Conservation (phyloP, 257 asterid species). For the Echites panduratus region DNA sequence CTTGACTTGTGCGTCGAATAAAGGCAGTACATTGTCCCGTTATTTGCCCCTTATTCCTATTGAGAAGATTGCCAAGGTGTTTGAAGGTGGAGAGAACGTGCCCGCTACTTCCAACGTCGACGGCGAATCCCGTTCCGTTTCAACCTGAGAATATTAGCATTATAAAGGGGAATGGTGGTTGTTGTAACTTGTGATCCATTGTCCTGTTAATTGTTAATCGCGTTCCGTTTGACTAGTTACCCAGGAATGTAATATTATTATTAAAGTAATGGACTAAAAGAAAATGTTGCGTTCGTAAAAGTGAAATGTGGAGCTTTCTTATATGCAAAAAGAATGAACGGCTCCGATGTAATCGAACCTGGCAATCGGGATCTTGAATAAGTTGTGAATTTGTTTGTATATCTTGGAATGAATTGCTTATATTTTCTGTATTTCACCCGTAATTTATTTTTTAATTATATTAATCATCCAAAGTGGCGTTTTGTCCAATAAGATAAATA, state of each 20-base stretch:
- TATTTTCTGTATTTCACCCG: too few species aligned
- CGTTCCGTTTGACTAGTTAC: too few species aligned
- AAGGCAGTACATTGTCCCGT: constrained; percentile 40
- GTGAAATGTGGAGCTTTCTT: too few species aligned
- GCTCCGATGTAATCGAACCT: too few species aligned
- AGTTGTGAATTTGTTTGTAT: too few species aligned
- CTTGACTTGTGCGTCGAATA: constrained; percentile 33
- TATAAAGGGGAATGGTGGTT: background rate
- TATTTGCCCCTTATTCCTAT: constrained; percentile 62
- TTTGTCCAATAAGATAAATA: too few species aligned
- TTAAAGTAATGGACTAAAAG: background rate
- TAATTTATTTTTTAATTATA: too few species aligned
- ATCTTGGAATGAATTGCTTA: too few species aligned
- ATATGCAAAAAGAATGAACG: too few species aligned
- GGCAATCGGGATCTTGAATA: too few species aligned
- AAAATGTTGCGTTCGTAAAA: background rate
- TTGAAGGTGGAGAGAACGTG: constrained; percentile 35
- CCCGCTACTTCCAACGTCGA: constrained; percentile 8
- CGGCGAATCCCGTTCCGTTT: background rate
- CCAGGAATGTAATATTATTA: background rate
- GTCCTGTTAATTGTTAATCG: background rate
- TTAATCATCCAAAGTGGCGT: too few species aligned
- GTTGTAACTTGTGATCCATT: background rate
- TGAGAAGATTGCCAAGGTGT: constrained; percentile 57
- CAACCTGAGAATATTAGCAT: constrained; percentile 2